Evolutionary conservation across 148 eudicot genomes (phyloP), one percentile per base, ranked within the genome.

Genomic region (Simmondsia chinensis): DNA sequence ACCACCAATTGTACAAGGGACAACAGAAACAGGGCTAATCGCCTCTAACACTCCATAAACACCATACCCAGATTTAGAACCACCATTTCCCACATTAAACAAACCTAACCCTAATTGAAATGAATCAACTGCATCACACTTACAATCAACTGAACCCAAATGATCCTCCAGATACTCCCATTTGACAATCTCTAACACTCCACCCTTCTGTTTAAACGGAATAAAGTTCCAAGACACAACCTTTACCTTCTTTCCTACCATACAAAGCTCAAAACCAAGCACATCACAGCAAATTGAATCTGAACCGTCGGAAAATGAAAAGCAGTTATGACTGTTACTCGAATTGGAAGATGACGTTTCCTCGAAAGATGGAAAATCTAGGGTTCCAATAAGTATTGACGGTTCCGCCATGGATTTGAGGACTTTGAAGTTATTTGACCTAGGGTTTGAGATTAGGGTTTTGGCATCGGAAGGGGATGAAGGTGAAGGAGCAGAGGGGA

Each of bases 211-310:
- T 50, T 74, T 70, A 4, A 68, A 47, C 4, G 97, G 95, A 46
- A 91, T 60, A 46, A 74, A 91, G 60, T 85, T 91, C 94, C 95
- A 91, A 49, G 81, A 65, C 0, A 68, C 25, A 49, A 79, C 64
- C 18, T 39, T 48, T 43, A 91, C 63, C 57, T 64, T 57, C 32
- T 20, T 61, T 11, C 75, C 79, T 2, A 91, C 29, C 37, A 76
- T 64, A 2, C 52, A 31, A 1, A 70, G 24, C 53, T 79, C 61
- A 20, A 85, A 69, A 11, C 59, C 61, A 28, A 91, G 57, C 33
- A 91, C 48, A 15, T 91, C 95, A 43, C 94, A 85, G 29, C 74
- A 78, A 26, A 85, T 42, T 0, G 72, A 50, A 31, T 32, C 68
- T 1, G 75, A 49, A 13, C 35, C 70, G 23, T 85, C 97, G 2